Evolutionary conservation across 2,329 filamentous ascomycete species (phyloP).

Genomic region (Verticillium zaregamsianum): DNA sequence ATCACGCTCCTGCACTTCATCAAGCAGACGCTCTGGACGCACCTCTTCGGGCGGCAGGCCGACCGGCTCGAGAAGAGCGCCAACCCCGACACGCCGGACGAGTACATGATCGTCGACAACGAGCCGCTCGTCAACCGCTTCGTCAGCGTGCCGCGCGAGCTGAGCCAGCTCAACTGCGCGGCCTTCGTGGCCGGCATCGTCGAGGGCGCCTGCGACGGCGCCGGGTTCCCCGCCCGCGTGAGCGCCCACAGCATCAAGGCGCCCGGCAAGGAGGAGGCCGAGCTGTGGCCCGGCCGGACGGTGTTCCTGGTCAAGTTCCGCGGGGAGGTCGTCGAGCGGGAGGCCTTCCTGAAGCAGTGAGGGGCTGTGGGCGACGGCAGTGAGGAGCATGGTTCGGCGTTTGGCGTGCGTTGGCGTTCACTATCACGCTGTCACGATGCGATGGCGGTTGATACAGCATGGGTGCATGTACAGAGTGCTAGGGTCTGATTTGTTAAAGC

Average conservation of each 20-base stretch:
- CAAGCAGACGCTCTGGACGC: conserved; percentile 85
- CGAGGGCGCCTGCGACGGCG: conserved; percentile 92
- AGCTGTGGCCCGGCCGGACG: conserved; percentile 95
- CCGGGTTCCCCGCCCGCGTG: conserved; percentile 82
- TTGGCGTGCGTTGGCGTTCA: too few species aligned
- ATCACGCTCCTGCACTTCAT: conserved; percentile 93
- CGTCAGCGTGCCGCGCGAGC: conserved; percentile 88
- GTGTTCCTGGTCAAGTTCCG: conserved; percentile 94
- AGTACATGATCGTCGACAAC: conserved; percentile 99
- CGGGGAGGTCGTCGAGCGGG: conserved; percentile 85
- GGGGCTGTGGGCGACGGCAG: too few species aligned
- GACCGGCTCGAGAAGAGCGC: conserved; percentile 89
- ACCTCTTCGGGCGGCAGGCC: conserved; percentile 86
- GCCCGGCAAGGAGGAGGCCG: conserved; percentile 51
- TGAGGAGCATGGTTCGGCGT: too few species aligned
- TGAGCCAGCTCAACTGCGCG: conserved; percentile 94
- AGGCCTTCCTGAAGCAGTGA: conserved; percentile 60
- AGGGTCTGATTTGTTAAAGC: too few species aligned
- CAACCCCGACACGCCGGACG: conserved; percentile 76
- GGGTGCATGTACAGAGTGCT: too few species aligned
- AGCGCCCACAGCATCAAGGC: conserved; percentile 74
- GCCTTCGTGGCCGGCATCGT: conserved; percentile 93
- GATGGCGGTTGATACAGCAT: too few species aligned
- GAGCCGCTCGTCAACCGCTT: conserved; percentile 94
- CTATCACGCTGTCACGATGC: too few species aligned